Percentiles rank a stretch among this genome's conserved stretches.
These are phyloP conservation scores for Zalaria sp. DNA, from an alignment of 2,329 filamentous ascomycete genomes.

Conservation along the genomic window DNA sequence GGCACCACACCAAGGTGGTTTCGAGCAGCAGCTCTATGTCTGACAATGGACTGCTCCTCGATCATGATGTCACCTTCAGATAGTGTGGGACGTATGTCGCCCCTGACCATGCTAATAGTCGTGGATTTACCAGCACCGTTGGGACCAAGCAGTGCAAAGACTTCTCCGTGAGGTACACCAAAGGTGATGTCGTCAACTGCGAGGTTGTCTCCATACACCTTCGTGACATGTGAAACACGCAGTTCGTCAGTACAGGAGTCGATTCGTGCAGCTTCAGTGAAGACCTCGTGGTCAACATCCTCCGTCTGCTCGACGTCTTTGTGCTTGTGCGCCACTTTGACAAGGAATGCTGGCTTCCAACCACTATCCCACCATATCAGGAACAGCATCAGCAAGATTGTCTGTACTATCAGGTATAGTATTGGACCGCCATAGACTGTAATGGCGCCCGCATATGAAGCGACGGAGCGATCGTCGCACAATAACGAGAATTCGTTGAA, in stretches of 20 bases:
- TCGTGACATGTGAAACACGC: conserved; percentile 66
- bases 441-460: conserved; percentile 55
- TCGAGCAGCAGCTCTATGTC: conserved; percentile 56
- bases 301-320: conserved; percentile 28
- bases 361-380: conserved; percentile 74
- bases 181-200: conserved; percentile 87
- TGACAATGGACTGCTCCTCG: conserved; percentile 61
- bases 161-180: conserved; percentile 62
- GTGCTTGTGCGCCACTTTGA: conserved; percentile 29
- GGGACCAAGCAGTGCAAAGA: conserved; percentile 78
- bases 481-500: conserved; percentile 75
- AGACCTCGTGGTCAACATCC: conserved; percentile 41
- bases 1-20: conserved; percentile 80
- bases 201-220: conserved; percentile 59
- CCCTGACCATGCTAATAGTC: conserved; percentile 75
- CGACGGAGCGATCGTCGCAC: conserved; percentile 51
- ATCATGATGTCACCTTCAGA: conserved; percentile 69
- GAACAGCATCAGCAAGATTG: conserved; percentile 53
- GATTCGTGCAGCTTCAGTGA: conserved; percentile 49
- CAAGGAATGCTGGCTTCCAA: conserved; percentile 41
- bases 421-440: conserved; percentile 72
- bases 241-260: conserved; percentile 52
- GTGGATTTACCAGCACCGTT: conserved; percentile 89
- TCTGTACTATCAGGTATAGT: conserved; percentile 65
- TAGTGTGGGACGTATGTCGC: conserved; percentile 62